Percentiles rank a stretch among this genome's conserved stretches.
These are phyloP conservation scores for Torulaspora pretoriensis DNA, from an alignment of 1,139 yeast species.

Conservation along the genomic window DNA sequence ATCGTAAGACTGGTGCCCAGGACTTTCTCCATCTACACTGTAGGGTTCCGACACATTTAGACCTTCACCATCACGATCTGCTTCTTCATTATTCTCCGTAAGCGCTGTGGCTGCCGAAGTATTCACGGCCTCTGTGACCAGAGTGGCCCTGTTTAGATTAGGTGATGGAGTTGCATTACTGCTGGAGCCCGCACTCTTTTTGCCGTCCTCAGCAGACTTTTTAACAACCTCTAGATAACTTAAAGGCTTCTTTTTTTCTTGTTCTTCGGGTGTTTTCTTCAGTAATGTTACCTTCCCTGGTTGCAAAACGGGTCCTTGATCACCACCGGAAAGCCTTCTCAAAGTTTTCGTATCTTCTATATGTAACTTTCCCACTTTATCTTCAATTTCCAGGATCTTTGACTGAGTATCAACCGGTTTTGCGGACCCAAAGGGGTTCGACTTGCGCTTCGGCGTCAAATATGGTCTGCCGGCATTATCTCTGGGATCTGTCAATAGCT, in stretches of 20 bases:
- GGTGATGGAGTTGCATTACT: conserved; percentile 11
- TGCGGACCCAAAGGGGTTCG: conserved; percentile 52
- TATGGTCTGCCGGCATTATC: conserved; percentile 30
- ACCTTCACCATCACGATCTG: conserved; percentile 2
- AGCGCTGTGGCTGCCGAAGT: conserved; percentile 1
- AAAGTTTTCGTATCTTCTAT: conserved; percentile 55
- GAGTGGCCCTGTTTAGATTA: conserved; percentile 1
- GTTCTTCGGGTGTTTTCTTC: conserved; percentile 18
- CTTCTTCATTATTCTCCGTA: not conserved
- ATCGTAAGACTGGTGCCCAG: conserved; percentile 7
- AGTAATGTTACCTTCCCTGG: conserved; percentile 17
- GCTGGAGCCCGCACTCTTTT: conserved; percentile 13
- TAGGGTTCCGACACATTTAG: conserved; percentile 17
- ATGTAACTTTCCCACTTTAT: conserved; percentile 45
- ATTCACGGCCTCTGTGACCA: conserved; percentile 1
- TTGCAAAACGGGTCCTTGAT: conserved; percentile 8
- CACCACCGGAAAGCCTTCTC: conserved; percentile 37
- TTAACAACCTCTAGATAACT: conserved; percentile 30
- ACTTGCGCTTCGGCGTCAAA: conserved; percentile 29
- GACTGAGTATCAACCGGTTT: conserved; percentile 51
- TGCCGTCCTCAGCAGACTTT: conserved; percentile 28
- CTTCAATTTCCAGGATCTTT: conserved; percentile 46
- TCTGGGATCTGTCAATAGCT: conserved; percentile 24
- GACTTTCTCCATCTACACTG: conserved; percentile 13
- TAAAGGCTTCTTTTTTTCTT: conserved; percentile 19